Evolutionary conservation across 1,139 yeast genomes (phyloP), one percentile per base, ranked within the genome.

Genomic region (Diutina scorzettiae): DNA sequence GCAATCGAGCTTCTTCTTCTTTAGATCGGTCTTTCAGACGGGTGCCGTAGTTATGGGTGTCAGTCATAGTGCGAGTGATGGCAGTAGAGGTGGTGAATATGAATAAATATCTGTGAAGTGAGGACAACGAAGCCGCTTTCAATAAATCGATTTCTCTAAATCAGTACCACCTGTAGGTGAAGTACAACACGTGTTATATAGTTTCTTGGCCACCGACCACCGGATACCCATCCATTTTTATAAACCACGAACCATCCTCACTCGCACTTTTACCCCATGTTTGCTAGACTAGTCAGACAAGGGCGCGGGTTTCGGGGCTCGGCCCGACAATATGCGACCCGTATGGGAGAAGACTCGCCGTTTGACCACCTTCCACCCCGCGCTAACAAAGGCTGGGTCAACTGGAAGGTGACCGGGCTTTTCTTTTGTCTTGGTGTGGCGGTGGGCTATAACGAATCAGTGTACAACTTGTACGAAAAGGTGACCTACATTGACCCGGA

Each of bases 11-110:
- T 25, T 32, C 37, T 20, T 32, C 37, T 25, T 32, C 37, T 16
- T 32, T 32, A 25, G n/a, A 18, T 9, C 25, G 24, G 25, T 32
- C 37, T 25, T 32, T 32, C 37, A 32, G 37, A 7, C 37, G 37
- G 11, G 37, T 32, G 17, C 37, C 37, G 25, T 32, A 32, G 21
- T 6, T 17, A 17, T 30, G 34, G 34, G 30, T 28, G n/a, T 6
- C 16, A 14, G 8, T 8, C 30, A 11, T 11, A 11, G 30, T 28
- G 30, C 16, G 30, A 28, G 1, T 28, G 30, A 23, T 23, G 8
- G 25, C 25, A 23, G 25, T 23, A n/a, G n/a, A n/a, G n/a, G n/a
- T n/a, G n/a, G n/a, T n/a, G n/a, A n/a, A n/a, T n/a, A n/a, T n/a
- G n/a, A n/a, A n/a, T n/a, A n/a, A n/a, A n/a, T n/a, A n/a, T n/a